Conservation (phyloP, 2,329 filamentous ascomycete species). For the Tolypocladium tropicale region DNA sequence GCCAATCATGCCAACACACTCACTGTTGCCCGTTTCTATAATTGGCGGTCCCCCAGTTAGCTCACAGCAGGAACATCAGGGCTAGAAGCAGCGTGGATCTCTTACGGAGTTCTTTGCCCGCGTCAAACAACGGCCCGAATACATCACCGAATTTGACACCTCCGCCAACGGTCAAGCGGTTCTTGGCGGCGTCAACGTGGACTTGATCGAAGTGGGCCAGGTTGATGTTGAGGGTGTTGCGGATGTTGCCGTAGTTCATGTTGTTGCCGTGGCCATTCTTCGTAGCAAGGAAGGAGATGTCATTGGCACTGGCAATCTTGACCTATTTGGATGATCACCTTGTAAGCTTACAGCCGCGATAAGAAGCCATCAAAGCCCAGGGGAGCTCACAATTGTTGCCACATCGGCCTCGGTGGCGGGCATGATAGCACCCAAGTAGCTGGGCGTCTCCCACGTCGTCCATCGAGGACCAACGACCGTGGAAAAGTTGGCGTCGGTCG, state of each 20-base stretch:
- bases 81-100: background rate
- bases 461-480: background rate
- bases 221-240: background rate
- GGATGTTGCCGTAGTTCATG: background rate
- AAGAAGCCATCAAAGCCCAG: background rate
- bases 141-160: background rate
- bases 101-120: background rate
- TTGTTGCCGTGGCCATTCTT: background rate
- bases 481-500: background rate
- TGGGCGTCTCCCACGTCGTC: background rate
- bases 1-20: background rate
- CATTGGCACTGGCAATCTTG: background rate
- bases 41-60: background rate
- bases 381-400: background rate
- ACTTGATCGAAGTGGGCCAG: background rate
- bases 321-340: background rate
- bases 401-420: background rate
- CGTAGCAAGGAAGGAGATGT: background rate
- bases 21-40: background rate
- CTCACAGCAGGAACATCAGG: background rate
- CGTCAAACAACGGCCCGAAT: background rate
- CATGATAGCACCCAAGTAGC: background rate
- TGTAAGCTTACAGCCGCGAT: background rate
- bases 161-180: background rate
- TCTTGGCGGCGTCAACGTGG: background rate